These are phyloP conservation scores for Coemansia sp. DNA, from an alignment of 192 early-diverging fungal species.

Conservation along the genomic window DNA sequence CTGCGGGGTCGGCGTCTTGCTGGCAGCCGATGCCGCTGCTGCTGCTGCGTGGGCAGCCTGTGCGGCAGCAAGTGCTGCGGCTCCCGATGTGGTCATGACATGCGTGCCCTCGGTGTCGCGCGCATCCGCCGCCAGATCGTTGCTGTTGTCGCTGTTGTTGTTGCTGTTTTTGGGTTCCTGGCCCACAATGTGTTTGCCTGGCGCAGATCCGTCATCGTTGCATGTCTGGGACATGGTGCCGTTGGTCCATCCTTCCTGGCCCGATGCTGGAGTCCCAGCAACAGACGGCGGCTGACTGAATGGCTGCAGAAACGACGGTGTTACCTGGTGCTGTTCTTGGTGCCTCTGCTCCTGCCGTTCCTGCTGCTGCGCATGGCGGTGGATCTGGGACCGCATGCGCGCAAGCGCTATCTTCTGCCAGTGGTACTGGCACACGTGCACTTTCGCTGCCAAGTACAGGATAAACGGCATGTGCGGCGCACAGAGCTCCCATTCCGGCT, in stretches of 20 bases:
- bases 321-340: constrained; percentile 9
- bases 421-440: constrained; percentile 56
- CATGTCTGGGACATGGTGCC: background rate
- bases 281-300: constrained; percentile 45
- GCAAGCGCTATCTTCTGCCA: constrained; percentile 55
- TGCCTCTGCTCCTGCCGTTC: constrained; percentile 11
- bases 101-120: constrained; percentile 26
- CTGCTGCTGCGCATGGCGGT: constrained; percentile 7
- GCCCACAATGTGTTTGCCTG: background rate
- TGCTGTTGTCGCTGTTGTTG: background rate
- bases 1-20: constrained; percentile 45
- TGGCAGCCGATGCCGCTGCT: constrained; percentile 26
- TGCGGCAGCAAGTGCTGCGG: constrained; percentile 52
- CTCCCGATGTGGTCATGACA: constrained; percentile 51
- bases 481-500: constrained; percentile 58
- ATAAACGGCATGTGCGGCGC: constrained; percentile 56
- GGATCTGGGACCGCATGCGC: constrained; percentile 31
- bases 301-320: constrained; percentile 49
- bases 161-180: background rate
- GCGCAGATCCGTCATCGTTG: background rate
- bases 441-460: constrained; percentile 48
- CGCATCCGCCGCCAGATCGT: background rate
- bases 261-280: constrained; percentile 27
- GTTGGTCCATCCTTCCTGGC: constrained; percentile 21
- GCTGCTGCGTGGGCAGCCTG: constrained; percentile 36